phyloP scores from a whole-genome alignment of 495 filamentous ascomycete genomes.

The Immersiella caudata region DNA sequence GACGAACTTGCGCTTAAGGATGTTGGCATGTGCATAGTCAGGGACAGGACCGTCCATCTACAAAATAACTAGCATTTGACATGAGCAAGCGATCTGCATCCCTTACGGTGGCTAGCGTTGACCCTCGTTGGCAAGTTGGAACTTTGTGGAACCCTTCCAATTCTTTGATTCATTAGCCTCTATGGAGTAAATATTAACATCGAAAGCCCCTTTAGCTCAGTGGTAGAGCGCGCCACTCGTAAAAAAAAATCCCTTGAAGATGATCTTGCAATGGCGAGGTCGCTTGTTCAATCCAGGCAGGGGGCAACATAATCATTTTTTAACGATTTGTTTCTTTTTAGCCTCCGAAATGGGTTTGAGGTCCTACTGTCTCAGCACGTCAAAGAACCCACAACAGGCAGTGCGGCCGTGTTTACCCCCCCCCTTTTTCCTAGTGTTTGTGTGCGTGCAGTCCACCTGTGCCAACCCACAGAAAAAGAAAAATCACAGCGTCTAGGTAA shows the following conservation, averaged over 20 bases:
- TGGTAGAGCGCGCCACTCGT: conserved; percentile 19
- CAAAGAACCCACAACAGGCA: too few relatives aligned
- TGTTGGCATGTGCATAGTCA: background rate
- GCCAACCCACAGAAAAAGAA: too few relatives aligned
- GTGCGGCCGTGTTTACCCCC: background rate
- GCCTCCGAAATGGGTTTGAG: too few relatives aligned
- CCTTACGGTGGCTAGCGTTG: too few relatives aligned
- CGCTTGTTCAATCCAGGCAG: conserved; percentile 11
- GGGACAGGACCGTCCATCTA: background rate
- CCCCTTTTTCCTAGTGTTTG: background rate
- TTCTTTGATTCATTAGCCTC: background rate
- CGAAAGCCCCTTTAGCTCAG: conserved; percentile 12
- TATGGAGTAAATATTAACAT: background rate
- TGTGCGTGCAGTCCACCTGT: background rate
- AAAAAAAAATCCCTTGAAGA: background rate
- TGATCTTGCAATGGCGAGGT: conserved; percentile 6
- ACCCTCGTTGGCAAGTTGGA: too few relatives aligned
- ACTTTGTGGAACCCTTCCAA: background rate
- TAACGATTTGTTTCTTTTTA: background rate
- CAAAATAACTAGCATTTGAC: background rate
- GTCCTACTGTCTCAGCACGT: too few relatives aligned
- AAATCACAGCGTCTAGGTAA: too few relatives aligned
- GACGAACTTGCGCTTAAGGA: background rate
- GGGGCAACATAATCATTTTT: conserved; percentile 8
- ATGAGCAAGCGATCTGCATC: too few relatives aligned